phyloP scores from a whole-genome alignment of 83 land plant genomes.

The Diphasiastrum complanatum region DNA sequence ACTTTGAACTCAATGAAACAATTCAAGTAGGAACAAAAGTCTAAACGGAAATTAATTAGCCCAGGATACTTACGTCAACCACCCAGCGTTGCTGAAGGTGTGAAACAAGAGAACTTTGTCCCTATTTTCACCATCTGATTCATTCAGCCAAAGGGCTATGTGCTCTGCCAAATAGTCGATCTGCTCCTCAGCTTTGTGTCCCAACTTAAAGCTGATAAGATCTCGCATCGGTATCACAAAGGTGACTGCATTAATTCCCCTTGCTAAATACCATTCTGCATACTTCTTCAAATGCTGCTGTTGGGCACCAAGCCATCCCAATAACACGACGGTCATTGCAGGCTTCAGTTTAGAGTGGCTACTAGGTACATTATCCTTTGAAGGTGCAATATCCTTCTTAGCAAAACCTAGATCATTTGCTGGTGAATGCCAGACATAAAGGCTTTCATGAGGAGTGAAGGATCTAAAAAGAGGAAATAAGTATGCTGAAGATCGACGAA shows the following conservation, averaged over 20 bases:
- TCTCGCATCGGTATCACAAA: conserved; percentile 86
- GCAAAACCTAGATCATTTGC: too few relatives aligned
- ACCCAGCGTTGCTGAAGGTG: conserved; percentile 95
- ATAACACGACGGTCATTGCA: conserved; percentile 76
- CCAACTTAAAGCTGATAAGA: conserved; percentile 57
- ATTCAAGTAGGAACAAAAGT: not conserved
- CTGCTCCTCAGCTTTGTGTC: conserved; percentile 73
- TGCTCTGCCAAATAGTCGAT: conserved; percentile 57
- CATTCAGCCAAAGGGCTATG: conserved; percentile 52
- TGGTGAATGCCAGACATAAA: too few relatives aligned
- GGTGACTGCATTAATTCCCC: conserved; percentile 84
- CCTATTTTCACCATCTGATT: conserved; percentile 36
- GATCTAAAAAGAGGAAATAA: too few relatives aligned
- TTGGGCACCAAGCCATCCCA: conserved; percentile 90
- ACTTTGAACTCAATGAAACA: too few relatives aligned
- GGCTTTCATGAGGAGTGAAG: too few relatives aligned
- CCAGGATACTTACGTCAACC: conserved; percentile 74
- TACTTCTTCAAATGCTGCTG: conserved; percentile 85
- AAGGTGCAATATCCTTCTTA: too few relatives aligned
- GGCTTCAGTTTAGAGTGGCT: too few relatives aligned
- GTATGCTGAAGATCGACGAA: too few relatives aligned
- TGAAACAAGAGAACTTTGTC: conserved; percentile 82
- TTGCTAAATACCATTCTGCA: conserved; percentile 91
- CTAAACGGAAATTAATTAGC: too few relatives aligned
- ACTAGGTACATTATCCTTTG: too few relatives aligned